phyloP scores from a whole-genome alignment of 805 yeast species.

The Monosporozyma aerobia region DNA sequence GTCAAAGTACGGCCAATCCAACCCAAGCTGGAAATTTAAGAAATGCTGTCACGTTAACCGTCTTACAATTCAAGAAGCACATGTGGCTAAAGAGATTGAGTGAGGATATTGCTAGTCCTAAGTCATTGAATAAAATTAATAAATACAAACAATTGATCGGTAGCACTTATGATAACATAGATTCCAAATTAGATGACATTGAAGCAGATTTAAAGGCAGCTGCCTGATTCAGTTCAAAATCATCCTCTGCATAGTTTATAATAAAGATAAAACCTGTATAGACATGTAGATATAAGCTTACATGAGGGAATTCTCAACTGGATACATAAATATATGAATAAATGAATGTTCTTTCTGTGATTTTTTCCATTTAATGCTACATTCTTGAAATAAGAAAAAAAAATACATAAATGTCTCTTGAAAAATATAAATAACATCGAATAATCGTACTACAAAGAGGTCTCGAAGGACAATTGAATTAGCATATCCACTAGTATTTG shows the following conservation, averaged over 20 bases:
- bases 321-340: background rate
- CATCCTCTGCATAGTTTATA: background rate
- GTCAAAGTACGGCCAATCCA: constrained; percentile 4
- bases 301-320: background rate
- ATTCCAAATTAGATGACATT: constrained; percentile 74
- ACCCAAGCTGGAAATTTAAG: constrained; percentile 10
- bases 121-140: constrained; percentile 47
- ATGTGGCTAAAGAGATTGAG: constrained; percentile 39
- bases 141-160: constrained; percentile 79
- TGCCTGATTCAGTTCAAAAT: background rate
- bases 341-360: no score
- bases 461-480: background rate
- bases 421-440: no score
- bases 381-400: background rate
- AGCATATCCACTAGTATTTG: background rate
- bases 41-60: constrained; percentile 36
- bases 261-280: background rate
- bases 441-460: no score
- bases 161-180: constrained; percentile 67
- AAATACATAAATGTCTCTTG: no score
- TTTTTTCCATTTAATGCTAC: no score
- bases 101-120: constrained; percentile 37
- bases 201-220: constrained; percentile 36
- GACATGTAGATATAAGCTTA: background rate
- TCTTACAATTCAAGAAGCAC: constrained; percentile 44